phyloP scores from a whole-genome alignment of 1,284 basidiomycete genomes.

The Sanghuangporus baumii region DNA sequence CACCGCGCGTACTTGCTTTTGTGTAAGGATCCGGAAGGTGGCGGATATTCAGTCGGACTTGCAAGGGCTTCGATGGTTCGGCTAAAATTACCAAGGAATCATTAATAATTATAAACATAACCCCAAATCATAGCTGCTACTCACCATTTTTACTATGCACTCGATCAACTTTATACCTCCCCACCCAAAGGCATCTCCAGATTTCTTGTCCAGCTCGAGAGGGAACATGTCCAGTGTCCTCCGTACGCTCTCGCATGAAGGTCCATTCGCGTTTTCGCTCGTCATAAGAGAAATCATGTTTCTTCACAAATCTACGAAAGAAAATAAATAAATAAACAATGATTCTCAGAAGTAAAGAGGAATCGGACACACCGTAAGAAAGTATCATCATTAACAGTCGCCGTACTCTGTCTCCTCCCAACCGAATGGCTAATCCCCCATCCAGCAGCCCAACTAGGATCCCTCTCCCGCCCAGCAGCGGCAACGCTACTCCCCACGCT shows the following conservation, averaged over 20 bases:
- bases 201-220: slow-evolving; percentile 50
- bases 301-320: slow-evolving; percentile 19
- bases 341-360: not conserved
- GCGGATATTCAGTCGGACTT: slow-evolving; percentile 60
- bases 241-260: slow-evolving; percentile 53
- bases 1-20: slow-evolving; percentile 37
- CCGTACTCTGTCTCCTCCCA: slow-evolving; percentile 43
- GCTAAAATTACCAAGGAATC: slow-evolving; percentile 22
- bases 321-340: not conserved
- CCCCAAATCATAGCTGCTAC: slow-evolving; percentile 10
- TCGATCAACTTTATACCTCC: slow-evolving; percentile 57
- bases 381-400: slow-evolving; percentile 50
- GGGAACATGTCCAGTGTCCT: slow-evolving; percentile 22
- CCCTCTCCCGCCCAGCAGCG: slow-evolving; percentile 2
- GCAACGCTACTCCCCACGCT: slow-evolving; percentile 14
- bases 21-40: slow-evolving; percentile 48
- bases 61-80: slow-evolving; percentile 51
- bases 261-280: slow-evolving; percentile 49
- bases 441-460: slow-evolving; percentile 18
- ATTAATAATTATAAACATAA: slow-evolving; percentile 8
- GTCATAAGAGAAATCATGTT: slow-evolving; percentile 44
- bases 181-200: slow-evolving; percentile 63
- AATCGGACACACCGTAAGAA: slow-evolving; percentile 45
- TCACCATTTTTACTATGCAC: slow-evolving; percentile 13
- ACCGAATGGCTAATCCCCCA: slow-evolving; percentile 22